phyloP scores from a whole-genome alignment of 208 protist species.

The Trichomonas tenax region DNA sequence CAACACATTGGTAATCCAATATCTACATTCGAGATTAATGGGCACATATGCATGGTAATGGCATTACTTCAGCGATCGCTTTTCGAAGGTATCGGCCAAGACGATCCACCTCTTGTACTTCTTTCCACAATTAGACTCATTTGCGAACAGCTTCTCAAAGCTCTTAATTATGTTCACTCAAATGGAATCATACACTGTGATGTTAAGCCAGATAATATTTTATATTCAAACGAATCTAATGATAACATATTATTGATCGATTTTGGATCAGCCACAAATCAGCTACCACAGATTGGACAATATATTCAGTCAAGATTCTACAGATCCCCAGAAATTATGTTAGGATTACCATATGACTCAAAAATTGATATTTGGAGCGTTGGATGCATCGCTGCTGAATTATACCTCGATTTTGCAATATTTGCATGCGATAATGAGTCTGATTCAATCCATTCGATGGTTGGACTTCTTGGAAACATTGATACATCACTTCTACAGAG shows the following conservation, averaged over 20 bases:
- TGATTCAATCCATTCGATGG: not conserved
- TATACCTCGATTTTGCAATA: not conserved
- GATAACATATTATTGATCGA: conserved; percentile 40
- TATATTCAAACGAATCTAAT: not conserved
- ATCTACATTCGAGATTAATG: not conserved
- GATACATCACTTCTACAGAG: not conserved
- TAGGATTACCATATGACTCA: not conserved
- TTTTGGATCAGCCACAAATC: conserved; percentile 33
- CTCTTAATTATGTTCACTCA: conserved; percentile 5
- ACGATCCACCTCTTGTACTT: not conserved
- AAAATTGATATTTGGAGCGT: not conserved
- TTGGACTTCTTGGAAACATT: not conserved
- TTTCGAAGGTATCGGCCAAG: not conserved
- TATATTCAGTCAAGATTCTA: conserved; percentile 12
- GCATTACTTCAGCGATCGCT: not conserved
- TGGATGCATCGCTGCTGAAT: not conserved
- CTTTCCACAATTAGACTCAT: conserved; percentile 31
- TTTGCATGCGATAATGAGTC: not conserved
- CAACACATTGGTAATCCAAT: not conserved
- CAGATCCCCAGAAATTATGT: not conserved
- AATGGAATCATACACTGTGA: conserved; percentile 42
- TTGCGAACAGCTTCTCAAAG: conserved; percentile 27
- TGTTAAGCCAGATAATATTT: conserved; percentile 35
- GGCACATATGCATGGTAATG: not conserved
- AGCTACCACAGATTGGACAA: not conserved